Base-by-base conservation (phyloP, 2,329 filamentous ascomycete species). In the Pochonia chlamydosporia region DNA sequence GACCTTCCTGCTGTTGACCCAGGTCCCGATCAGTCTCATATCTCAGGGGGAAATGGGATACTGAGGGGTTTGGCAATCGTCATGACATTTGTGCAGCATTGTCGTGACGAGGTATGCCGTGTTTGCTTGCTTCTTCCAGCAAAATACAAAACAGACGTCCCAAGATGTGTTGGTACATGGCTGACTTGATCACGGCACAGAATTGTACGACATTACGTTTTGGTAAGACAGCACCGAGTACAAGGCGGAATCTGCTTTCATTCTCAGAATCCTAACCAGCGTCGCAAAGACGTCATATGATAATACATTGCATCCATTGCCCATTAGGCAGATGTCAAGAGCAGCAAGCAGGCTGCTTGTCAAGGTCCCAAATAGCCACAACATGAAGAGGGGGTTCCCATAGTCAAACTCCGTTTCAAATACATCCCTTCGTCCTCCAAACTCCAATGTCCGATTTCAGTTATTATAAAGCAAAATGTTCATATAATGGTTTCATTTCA, bases 231-330 rank as follows among this genome's bases (percentile, higher is more conserved):
- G 10, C 5, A 20, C n/a, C 33, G 14, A 21, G 18, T 23, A 23
- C 35, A 39, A 5, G 35, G 35, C 35, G 18, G 35, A 47, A 43
- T 30, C 30, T 21, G 40, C 39, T 28, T 14, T 35, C 35, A 39
- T 39, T 30, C 37, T 42, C 13, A 18, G 24, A 43, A 36, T 41
- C 30, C 40, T 33, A 25, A 25, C 46, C 46, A 31, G 2, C 40
- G 46, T 36, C 30, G 16, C 30, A 14, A n/a, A n/a, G 33, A 43
- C 26, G 31, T 26, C 18, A 25, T 46, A 43, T 52, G 46, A 52
- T 64, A 64, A 58, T 64, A 52, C 60, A 55, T 51, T 62, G 61
- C 59, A 64, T 59, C 41, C 53, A 46, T 40, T 40, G 48, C 49
- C 52, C 44, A 47, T 47, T 46, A 47, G 26, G 53, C 40, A 43